Evolutionary conservation across 306 rosid genomes (phyloP).

Genomic region (Albizia julibrissin): DNA sequence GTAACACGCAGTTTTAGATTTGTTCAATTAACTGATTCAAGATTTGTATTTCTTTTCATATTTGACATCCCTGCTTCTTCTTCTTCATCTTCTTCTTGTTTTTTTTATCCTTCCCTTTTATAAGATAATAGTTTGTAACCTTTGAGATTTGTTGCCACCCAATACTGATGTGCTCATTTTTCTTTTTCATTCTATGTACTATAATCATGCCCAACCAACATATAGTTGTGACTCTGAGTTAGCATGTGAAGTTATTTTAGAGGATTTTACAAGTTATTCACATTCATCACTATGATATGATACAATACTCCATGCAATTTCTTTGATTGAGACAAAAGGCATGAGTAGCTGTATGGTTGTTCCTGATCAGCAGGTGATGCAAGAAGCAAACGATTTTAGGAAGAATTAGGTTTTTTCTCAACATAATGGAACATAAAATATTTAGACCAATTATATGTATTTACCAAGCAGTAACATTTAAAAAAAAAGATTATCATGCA

Average conservation of each 20-base stretch:
- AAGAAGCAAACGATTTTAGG: not conserved
- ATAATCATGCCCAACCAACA: conserved; percentile 8
- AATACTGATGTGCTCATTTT: not conserved
- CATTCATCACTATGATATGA: not conserved
- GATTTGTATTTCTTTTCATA: conserved; percentile 2
- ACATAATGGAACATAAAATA: not conserved
- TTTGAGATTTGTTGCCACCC: conserved; percentile 20
- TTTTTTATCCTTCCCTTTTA: not conserved
- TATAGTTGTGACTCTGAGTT: not conserved
- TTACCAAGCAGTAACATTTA: not conserved
- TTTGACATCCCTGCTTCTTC: conserved; percentile 13
- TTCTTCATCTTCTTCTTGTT: not conserved
- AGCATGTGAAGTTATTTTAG: not conserved
- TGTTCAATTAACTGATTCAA: conserved; percentile 23
- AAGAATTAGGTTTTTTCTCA: not conserved
- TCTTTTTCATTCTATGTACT: not conserved
- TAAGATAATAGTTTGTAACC: not conserved
- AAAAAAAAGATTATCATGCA: not conserved
- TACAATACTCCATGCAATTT: not conserved
- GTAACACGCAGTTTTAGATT: conserved; percentile 44
- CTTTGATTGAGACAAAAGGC: not conserved
- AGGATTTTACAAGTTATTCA: not conserved
- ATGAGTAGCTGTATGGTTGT: not conserved
- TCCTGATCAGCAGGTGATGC: not conserved
- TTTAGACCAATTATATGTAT: not conserved